Percentiles rank a stretch among this genome's conserved stretches.
These are phyloP conservation scores for Exsudoporus floridanus DNA, from an alignment of 1,284 basidiomycete species.

Conservation along the genomic window DNA sequence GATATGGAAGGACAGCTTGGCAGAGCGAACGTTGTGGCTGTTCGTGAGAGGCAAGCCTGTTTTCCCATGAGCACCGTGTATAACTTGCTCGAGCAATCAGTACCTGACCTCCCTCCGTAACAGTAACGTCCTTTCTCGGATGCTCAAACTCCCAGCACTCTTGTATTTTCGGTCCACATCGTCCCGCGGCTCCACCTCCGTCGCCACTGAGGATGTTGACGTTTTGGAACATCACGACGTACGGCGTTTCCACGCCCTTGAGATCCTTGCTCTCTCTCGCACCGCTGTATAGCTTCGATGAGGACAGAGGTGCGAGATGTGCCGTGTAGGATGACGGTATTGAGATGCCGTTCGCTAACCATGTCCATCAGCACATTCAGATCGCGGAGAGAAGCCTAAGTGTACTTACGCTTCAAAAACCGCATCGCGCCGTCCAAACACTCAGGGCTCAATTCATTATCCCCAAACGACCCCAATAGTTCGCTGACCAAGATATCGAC, in stretches of 20 bases:
- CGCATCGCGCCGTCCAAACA: slow-evolving; percentile 95
- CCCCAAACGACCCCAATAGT: slow-evolving; percentile 94
- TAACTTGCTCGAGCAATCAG: not conserved
- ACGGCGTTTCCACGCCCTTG: slow-evolving; percentile 85
- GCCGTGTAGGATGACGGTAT: slow-evolving; percentile 97
- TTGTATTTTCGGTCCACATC: slow-evolving; percentile 83
- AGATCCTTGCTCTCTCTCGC: slow-evolving; percentile 63
- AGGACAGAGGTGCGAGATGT: slow-evolving; percentile 90
- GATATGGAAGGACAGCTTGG: slow-evolving; percentile 85
- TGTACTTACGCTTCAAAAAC: slow-evolving; percentile 79
- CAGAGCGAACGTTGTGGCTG: slow-evolving; percentile 82
- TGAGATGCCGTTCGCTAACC: slow-evolving; percentile 85
- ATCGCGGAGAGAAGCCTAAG: slow-evolving; percentile 1
- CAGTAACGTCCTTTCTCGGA: slow-evolving; percentile 74
- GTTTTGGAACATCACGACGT: slow-evolving; percentile 97
- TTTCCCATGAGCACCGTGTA: slow-evolving; percentile 12
- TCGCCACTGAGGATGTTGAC: slow-evolving; percentile 84
- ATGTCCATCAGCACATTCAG: slow-evolving; percentile 7
- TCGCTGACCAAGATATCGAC: slow-evolving; percentile 97
- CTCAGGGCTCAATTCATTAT: slow-evolving; percentile 98
- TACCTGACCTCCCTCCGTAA: slow-evolving; percentile 66
- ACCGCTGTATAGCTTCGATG: slow-evolving; percentile 88
- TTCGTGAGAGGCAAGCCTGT: slow-evolving; percentile 82
- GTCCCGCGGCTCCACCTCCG: slow-evolving; percentile 54
- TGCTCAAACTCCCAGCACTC: slow-evolving; percentile 99